These are phyloP conservation scores for Neopestalotiopsis clavispora DNA, from an alignment of 2,329 filamentous ascomycete genomes.

Conservation along the genomic window DNA sequence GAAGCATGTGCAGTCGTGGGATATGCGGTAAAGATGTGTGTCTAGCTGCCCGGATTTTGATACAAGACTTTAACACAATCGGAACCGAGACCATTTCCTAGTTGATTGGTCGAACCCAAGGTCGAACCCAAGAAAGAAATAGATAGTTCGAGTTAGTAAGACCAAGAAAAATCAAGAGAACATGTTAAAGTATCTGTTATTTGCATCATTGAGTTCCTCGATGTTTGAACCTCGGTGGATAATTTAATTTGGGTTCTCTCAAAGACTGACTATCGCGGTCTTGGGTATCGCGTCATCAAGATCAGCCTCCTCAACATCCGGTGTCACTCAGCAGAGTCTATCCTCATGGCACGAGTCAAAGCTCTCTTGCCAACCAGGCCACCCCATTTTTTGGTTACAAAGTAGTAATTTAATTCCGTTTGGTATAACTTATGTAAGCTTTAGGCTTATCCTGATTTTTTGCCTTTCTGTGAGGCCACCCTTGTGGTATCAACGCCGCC, in stretches of 20 bases:
- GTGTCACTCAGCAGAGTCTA: too few relatives aligned
- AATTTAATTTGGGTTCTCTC: too few relatives aligned
- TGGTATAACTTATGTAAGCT: background rate
- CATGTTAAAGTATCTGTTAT: background rate
- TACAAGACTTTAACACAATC: background rate
- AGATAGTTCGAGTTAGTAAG: background rate
- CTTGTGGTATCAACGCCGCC: constrained; percentile 15
- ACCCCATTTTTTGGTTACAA: background rate
- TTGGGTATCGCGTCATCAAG: too few relatives aligned
- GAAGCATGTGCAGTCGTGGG: constrained; percentile 51
- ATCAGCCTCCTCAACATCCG: too few relatives aligned
- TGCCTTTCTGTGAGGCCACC: background rate
- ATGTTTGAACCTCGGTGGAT: too few relatives aligned
- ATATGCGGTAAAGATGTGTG: constrained; percentile 23
- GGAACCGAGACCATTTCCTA: background rate
- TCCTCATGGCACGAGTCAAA: background rate
- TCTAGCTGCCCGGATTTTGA: background rate
- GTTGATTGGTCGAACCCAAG: background rate
- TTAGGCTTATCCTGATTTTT: background rate
- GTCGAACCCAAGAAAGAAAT: background rate
- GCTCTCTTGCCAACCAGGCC: background rate
- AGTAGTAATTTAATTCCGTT: background rate
- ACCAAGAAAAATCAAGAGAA: background rate
- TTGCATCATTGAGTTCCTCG: too few relatives aligned
- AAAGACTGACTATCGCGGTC: too few relatives aligned